Conservation (phyloP, 2,329 filamentous ascomycete genomes). For the Alternaria viburni region DNA sequence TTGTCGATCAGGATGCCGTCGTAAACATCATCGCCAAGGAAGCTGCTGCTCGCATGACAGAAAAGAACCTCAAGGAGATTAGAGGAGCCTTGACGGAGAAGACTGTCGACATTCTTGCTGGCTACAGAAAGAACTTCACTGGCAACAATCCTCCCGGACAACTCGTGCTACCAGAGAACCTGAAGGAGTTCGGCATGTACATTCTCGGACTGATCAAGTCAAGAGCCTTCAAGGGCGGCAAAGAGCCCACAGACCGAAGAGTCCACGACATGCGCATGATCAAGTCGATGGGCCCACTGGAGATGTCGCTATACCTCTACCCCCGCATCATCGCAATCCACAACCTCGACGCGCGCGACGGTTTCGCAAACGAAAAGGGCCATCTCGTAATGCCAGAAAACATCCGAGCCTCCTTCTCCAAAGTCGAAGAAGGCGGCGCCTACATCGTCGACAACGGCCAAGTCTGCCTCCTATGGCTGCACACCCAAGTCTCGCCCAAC, state of each 20-base stretch:
- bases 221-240: constrained; percentile 88
- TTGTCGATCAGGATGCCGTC: constrained; percentile 94
- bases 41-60: constrained; percentile 81
- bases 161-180: constrained; percentile 90
- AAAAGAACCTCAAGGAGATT: constrained; percentile 83
- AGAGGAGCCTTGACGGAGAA: constrained; percentile 84
- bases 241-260: constrained; percentile 87
- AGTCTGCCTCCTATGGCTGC: constrained; percentile 88
- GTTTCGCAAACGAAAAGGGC: constrained; percentile 90
- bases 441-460: constrained; percentile 97
- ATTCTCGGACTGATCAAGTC: constrained; percentile 89
- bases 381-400: constrained; percentile 83
- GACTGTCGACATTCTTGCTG: constrained; percentile 88
- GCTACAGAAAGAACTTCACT: constrained; percentile 91
- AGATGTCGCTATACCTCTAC: constrained; percentile 91
- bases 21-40: constrained; percentile 90
- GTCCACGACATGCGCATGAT: constrained; percentile 92
- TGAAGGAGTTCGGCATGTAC: constrained; percentile 98
- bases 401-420: constrained; percentile 82
- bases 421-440: constrained; percentile 89
- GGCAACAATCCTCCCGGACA: constrained; percentile 87
- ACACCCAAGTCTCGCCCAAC: constrained; percentile 90
- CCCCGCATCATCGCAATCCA: constrained; percentile 92
- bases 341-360: constrained; percentile 84
- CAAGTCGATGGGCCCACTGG: constrained; percentile 82